Conservation (phyloP, 2,329 filamentous ascomycete species). For the Pyrenophora graminea region DNA sequence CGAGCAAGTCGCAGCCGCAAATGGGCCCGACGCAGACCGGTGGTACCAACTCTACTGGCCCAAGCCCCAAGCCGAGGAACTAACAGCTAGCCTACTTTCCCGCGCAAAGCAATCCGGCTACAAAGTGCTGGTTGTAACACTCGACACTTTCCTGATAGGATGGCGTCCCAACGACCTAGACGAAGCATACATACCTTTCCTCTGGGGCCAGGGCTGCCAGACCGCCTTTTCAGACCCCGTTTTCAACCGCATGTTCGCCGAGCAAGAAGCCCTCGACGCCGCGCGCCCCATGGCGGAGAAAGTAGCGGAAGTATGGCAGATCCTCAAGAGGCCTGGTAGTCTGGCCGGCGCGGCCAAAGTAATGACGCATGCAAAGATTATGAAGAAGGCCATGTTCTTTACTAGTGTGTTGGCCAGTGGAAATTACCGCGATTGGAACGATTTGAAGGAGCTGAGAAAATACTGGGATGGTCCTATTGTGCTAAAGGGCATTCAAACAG, state of each 20-base stretch:
- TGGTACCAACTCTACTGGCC: constrained; percentile 83
- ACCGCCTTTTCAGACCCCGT: constrained; percentile 45
- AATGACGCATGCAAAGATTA: constrained; percentile 36
- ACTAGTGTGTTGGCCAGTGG: constrained; percentile 43
- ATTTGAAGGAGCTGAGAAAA: constrained; percentile 38
- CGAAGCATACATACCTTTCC: constrained; percentile 63
- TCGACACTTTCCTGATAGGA: constrained; percentile 70
- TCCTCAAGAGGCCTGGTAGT: constrained; percentile 44
- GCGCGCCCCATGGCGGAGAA: constrained; percentile 38
- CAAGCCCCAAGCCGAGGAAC: constrained; percentile 63
- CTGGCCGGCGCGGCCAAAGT: constrained; percentile 39
- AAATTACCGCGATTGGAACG: constrained; percentile 41
- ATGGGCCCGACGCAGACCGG: constrained; percentile 57
- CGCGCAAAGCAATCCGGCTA: constrained; percentile 67
- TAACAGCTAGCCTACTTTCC: constrained; percentile 66
- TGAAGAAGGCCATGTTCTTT: constrained; percentile 46
- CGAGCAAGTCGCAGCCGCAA: constrained; percentile 67
- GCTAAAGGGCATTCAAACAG: constrained; percentile 47
- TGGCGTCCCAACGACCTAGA: constrained; percentile 74
- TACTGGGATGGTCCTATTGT: constrained; percentile 47
- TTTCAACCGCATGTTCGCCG: constrained; percentile 42
- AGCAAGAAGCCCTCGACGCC: constrained; percentile 38
- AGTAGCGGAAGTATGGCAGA: constrained; percentile 43
- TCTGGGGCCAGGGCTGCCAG: constrained; percentile 49
- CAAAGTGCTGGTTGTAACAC: constrained; percentile 69